A percentile compares a stretch with the other conserved stretches of the same genome.
Evolutionary conservation across 2,329 filamentous ascomycete species (phyloP).

Genomic region (Colletotrichum siamense): DNA sequence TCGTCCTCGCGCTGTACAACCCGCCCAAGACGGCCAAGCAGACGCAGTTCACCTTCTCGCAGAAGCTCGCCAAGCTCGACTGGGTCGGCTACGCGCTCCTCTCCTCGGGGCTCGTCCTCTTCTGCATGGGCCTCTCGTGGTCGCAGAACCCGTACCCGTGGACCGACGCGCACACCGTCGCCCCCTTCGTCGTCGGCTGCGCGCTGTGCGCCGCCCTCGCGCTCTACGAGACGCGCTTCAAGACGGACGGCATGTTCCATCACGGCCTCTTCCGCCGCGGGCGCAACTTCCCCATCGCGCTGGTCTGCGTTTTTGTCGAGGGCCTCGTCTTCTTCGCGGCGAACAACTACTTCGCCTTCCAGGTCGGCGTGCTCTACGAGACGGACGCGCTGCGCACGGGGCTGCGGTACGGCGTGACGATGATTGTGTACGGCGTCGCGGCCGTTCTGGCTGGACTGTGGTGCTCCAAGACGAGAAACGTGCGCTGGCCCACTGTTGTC

Average conservation of each 20-base stretch:
- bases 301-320: constrained; percentile 40
- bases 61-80: constrained; percentile 42
- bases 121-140: constrained; percentile 42
- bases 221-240: constrained; percentile 38
- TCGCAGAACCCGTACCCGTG: constrained; percentile 43
- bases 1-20: constrained; percentile 36
- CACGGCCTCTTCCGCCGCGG: constrained; percentile 39
- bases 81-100: constrained; percentile 44
- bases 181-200: constrained; percentile 37
- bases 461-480: constrained; percentile 31
- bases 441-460: constrained; percentile 35
- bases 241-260: constrained; percentile 45
- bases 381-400: constrained; percentile 36
- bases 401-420: constrained; percentile 37
- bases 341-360: constrained; percentile 47
- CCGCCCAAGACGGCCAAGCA: constrained; percentile 34
- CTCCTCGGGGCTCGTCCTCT: constrained; percentile 38
- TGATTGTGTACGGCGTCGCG: constrained; percentile 33
- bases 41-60: constrained; percentile 25
- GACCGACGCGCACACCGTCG: constrained; percentile 38
- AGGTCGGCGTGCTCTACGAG: constrained; percentile 41
- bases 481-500: constrained; percentile 28
- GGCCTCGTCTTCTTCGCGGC: constrained; percentile 45
- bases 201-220: constrained; percentile 28
- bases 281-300: constrained; percentile 41